Evolutionary conservation across 768 basidiomycete species (phyloP).

Genomic region (Lepiota subincarnata): DNA sequence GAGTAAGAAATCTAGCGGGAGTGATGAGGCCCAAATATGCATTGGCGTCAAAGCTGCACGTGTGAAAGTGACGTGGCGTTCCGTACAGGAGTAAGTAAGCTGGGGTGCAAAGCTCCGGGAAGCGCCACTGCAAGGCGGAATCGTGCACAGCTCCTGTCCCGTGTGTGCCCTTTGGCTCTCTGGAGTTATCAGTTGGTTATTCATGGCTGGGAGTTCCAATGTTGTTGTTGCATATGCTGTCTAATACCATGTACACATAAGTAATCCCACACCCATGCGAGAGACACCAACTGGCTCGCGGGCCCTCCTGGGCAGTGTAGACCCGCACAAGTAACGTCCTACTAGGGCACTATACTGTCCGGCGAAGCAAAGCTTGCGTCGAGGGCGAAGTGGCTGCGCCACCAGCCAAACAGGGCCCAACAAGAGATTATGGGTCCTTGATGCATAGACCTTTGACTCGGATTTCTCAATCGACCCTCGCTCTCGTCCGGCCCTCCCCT

Average conservation of each 20-base stretch:
- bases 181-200: too few relatives aligned
- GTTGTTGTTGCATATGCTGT: too few relatives aligned
- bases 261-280: slow-evolving; percentile 21
- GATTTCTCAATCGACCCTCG: slow-evolving; percentile 18
- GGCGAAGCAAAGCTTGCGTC: too few relatives aligned
- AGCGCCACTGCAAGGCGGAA: too few relatives aligned
- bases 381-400: slow-evolving; percentile 21
- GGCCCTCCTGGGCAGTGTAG: too few relatives aligned
- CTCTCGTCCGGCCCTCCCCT: slow-evolving; percentile 9
- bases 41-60: slow-evolving; percentile 21
- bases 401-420: slow-evolving; percentile 36
- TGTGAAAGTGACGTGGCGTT: slow-evolving; percentile 40
- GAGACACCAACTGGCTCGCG: too few relatives aligned
- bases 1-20: slow-evolving; percentile 16
- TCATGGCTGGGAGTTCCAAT: too few relatives aligned
- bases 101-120: slow-evolving; percentile 8
- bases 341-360: too few relatives aligned
- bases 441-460: slow-evolving; percentile 22
- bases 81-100: slow-evolving; percentile 11
- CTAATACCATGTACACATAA: too few relatives aligned
- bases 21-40: slow-evolving; percentile 2
- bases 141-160: background rate
- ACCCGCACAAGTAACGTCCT: too few relatives aligned
- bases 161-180: too few relatives aligned
- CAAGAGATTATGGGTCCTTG: slow-evolving; percentile 27